Base-by-base conservation (phyloP, 495 filamentous ascomycete genomes). In the Extremus antarcticus region DNA sequence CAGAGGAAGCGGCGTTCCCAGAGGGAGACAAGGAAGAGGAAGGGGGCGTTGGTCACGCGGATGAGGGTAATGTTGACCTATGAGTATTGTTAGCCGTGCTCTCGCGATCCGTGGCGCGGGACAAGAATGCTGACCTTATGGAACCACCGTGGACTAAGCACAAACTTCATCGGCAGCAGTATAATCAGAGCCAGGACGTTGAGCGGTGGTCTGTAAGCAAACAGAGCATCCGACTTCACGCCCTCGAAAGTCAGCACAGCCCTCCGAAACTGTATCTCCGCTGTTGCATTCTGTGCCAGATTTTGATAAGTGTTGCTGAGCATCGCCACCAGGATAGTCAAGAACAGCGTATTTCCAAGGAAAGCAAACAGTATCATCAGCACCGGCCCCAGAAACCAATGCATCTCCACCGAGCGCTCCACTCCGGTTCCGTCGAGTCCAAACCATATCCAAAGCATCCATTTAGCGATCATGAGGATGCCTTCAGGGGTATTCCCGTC, bases 401-500 rank as follows among this genome's bases (percentile, higher is more conserved):
- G 84, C 56, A 88, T 81, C 22, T 80, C 78, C 24, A 70, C 75
- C 13, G 83, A 84, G 58, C 76, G 68, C 56, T 83, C 73, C 29
- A 88, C 82, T 3, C 84, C 84, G 1, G 82, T 86, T 9, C 84
- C 84, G 54, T 87, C 84, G 13, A 88, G 73, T 0, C 84, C 84
- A 57, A 88, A 88, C 84, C 84, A 88, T 52, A 88, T 84, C 74
- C 82, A 87, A 0, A 88, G 74, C 84, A 88, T 87, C 84, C 84
- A 88, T 65, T 86, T 86, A 40, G 77, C 76, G 53, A 88, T 85
- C 0, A 76, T 84, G 20, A 77, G 65, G 48, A 70, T 46, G 39
- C 67, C 58, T 35, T 79, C 77, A 2, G 50, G 47, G 8, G 52
- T 53, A n/a, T 59, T 55, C 21, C 58, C 59, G 20, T 65, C 65